Evolutionary conservation across 2,329 filamentous ascomycete genomes (phyloP).

Genomic region (Pseudocercospora macadamiae): DNA sequence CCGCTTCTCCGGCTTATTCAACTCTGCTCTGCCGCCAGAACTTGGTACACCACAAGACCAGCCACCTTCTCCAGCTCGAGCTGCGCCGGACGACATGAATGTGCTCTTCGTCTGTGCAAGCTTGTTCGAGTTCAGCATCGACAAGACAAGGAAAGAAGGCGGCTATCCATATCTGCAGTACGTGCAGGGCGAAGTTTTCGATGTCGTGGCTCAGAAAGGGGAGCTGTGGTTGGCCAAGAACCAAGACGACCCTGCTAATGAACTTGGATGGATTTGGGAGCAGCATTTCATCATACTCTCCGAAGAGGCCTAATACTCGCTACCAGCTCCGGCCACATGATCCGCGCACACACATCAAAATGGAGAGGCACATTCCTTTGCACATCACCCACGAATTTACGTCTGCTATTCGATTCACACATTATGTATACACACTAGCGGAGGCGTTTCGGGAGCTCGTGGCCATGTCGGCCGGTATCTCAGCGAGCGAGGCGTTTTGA

Average conservation of each 20-base stretch:
- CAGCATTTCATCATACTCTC: slow-evolving; percentile 73
- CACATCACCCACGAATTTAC: slow-evolving; percentile 9
- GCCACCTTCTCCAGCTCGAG: slow-evolving; percentile 15
- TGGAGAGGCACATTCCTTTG: background rate
- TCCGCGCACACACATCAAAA: background rate
- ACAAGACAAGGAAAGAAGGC: slow-evolving; percentile 85
- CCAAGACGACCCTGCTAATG: slow-evolving; percentile 79
- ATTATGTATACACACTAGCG: slow-evolving; percentile 11
- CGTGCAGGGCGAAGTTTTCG: slow-evolving; percentile 77
- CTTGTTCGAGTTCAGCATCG: slow-evolving; percentile 96
- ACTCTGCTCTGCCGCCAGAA: slow-evolving; percentile 38
- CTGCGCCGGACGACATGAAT: slow-evolving; percentile 35
- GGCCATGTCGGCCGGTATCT: background rate
- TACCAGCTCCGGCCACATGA: background rate
- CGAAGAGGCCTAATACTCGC: slow-evolving; percentile 18
- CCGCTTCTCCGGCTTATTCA: slow-evolving; percentile 37
- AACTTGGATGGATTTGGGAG: slow-evolving; percentile 98
- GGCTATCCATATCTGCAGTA: slow-evolving; percentile 97
- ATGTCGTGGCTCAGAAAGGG: slow-evolving; percentile 89
- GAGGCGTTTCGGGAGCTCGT: slow-evolving; percentile 9
- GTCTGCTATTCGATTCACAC: background rate
- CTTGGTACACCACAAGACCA: slow-evolving; percentile 13
- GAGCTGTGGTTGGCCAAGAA: slow-evolving; percentile 98
- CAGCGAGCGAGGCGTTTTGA: slow-evolving; percentile 1
- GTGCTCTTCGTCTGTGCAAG: slow-evolving; percentile 91